A percentile compares a stretch with the other conserved stretches of the same genome.
phyloP scores from a whole-genome alignment of 495 filamentous ascomycete species.

The Aspergillus carlsbadensis region DNA sequence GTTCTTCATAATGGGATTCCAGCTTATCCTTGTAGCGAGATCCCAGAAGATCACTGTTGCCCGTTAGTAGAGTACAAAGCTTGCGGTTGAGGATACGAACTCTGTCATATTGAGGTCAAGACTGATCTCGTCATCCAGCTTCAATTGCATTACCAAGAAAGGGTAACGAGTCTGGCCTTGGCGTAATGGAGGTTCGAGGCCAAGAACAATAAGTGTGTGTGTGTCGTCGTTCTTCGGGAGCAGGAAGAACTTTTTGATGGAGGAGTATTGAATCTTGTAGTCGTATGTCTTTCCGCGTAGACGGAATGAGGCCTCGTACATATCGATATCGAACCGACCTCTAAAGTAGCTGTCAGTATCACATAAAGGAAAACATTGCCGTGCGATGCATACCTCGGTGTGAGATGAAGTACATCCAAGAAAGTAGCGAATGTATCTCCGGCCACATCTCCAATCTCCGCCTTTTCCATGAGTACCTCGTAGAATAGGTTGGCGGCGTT shows the following conservation, averaged over 20 bases:
- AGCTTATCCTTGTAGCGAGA: constrained; percentile 89
- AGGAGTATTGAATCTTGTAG: constrained; percentile 98
- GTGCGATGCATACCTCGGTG: constrained; percentile 69
- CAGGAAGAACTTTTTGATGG: constrained; percentile 98
- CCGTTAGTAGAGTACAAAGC: constrained; percentile 15
- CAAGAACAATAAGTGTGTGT: constrained; percentile 91
- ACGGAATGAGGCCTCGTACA: constrained; percentile 98
- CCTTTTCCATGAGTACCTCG: constrained; percentile 96
- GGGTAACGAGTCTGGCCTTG: constrained; percentile 98
- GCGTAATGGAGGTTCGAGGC: constrained; percentile 91
- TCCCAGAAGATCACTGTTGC: constrained; percentile 58
- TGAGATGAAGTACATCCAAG: constrained; percentile 94
- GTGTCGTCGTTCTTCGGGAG: constrained; percentile 96
- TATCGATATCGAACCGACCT: constrained; percentile 99
- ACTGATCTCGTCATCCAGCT: constrained; percentile 94
- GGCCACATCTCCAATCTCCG: constrained; percentile 97
- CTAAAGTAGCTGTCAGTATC: constrained; percentile 48
- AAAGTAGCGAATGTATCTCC: constrained; percentile 98
- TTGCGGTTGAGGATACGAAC: constrained; percentile 41
- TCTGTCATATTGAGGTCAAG: constrained; percentile 98
- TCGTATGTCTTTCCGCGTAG: constrained; percentile 99
- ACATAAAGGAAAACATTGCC: not conserved
- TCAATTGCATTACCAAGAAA: constrained; percentile 99
- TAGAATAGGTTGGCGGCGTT: constrained; percentile 95
- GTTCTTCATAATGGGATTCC: constrained; percentile 82